A percentile compares a stretch with the other conserved stretches of the same genome.
Evolutionary conservation across 2,329 filamentous ascomycete species (phyloP).

Genomic region (Fusarium chaquense): DNA sequence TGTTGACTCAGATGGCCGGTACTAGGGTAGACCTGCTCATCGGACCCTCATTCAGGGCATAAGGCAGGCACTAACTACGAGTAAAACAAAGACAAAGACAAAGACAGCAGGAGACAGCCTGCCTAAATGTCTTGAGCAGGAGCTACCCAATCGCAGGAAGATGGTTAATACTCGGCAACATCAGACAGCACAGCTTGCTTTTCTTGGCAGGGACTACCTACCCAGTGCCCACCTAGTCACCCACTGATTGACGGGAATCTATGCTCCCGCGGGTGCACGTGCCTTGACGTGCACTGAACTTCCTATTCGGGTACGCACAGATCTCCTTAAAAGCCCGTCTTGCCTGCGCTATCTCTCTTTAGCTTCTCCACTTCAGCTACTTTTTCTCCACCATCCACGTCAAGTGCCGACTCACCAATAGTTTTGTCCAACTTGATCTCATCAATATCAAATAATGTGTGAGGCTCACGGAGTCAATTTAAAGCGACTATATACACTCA

Average conservation of each 20-base stretch:
- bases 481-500: not conserved
- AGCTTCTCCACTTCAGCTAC: constrained; percentile 30
- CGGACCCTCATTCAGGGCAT: not conserved
- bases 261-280: constrained; percentile 40
- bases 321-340: constrained; percentile 17
- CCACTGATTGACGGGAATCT: constrained; percentile 41
- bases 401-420: constrained; percentile 33
- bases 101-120: not conserved
- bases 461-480: not conserved
- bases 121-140: not conserved
- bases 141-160: not conserved
- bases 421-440: not conserved
- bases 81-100: not conserved
- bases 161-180: not conserved
- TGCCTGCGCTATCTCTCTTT: constrained; percentile 29
- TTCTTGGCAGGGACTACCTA: constrained; percentile 35
- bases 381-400: constrained; percentile 9
- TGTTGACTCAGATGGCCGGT: constrained; percentile 5
- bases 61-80: not conserved
- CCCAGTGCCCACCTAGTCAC: constrained; percentile 1
- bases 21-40: not conserved
- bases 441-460: not conserved
- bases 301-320: constrained; percentile 33
- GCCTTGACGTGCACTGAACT: constrained; percentile 35
- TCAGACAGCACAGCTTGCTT: constrained; percentile 27